Evolutionary conservation across 345 rosid genomes (phyloP).

Genomic region (Bruguiera sexangula): DNA sequence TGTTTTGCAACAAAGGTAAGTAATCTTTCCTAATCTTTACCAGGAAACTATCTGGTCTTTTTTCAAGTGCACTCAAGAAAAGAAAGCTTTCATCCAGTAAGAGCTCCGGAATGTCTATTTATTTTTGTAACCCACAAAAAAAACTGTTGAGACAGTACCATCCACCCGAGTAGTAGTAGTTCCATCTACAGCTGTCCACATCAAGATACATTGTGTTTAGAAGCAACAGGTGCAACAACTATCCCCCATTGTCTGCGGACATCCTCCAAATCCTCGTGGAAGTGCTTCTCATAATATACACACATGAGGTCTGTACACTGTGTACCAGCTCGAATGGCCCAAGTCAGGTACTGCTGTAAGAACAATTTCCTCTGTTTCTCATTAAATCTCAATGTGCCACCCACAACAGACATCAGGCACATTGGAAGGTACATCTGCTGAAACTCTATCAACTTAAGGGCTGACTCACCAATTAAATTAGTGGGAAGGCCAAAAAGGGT

Average conservation of each 20-base stretch:
- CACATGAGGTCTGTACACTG: constrained; percentile 66
- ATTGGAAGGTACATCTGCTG: constrained; percentile 74
- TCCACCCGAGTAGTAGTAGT: neutral
- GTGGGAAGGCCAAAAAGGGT: constrained; percentile 69
- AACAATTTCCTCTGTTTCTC: constrained; percentile 62
- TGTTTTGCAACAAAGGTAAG: no score
- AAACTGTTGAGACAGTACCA: neutral
- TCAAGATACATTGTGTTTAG: constrained; percentile 17
- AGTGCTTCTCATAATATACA: constrained; percentile 60
- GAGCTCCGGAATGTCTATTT: no score
- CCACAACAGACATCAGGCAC: constrained; percentile 65
- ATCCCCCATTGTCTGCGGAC: constrained; percentile 61
- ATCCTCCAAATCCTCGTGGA: constrained; percentile 67
- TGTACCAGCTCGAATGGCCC: constrained; percentile 60
- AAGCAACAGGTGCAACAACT: constrained; percentile 45
- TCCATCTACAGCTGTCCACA: neutral
- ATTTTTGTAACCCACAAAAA: no score
- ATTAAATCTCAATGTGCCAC: constrained; percentile 58
- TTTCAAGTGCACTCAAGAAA: no score
- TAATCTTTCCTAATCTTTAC: no score
- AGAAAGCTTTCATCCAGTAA: no score
- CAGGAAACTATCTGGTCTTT: no score
- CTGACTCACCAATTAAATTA: constrained; percentile 67
- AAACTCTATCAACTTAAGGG: constrained; percentile 70
- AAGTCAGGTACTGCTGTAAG: constrained; percentile 60